A percentile compares a stretch with the other conserved stretches of the same genome.
Conservation (phyloP, 140 eudicot genomes). For the Erigeron philadelphicus region DNA sequence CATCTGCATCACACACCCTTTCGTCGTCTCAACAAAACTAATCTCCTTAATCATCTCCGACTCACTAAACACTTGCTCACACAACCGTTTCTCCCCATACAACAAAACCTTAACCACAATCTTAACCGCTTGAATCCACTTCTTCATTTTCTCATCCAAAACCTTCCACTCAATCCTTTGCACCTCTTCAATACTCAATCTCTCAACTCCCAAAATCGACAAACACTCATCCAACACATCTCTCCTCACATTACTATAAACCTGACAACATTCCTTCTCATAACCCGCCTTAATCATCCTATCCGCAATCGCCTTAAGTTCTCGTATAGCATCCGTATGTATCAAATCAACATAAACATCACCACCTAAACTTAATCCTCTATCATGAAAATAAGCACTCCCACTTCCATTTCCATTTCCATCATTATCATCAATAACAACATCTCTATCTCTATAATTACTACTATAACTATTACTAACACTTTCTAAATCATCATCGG, state of each 20-base stretch:
- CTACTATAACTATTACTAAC: too few relatives aligned
- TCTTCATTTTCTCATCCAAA: conserved; percentile 90
- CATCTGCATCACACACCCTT: conserved; percentile 93
- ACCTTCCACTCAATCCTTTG: conserved; percentile 82
- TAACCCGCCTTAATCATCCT: conserved; percentile 80
- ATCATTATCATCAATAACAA: conserved; percentile 22
- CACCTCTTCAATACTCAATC: conserved; percentile 85
- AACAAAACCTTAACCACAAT: conserved; percentile 56
- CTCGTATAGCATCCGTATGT: conserved; percentile 47
- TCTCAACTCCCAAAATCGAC: conserved; percentile 67
- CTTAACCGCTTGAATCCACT: conserved; percentile 75
- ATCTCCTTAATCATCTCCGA: conserved; percentile 63
- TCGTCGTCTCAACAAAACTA: conserved; percentile 78
- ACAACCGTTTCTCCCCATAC: conserved; percentile 58
- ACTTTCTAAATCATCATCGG: conserved; percentile 37
- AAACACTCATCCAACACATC: conserved; percentile 78
- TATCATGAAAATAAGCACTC: conserved; percentile 40
- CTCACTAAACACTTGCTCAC: conserved; percentile 69
- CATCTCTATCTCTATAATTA: conserved; percentile 24
- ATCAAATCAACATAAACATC: conserved; percentile 65
- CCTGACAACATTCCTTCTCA: conserved; percentile 91
- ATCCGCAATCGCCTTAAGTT: conserved; percentile 65
- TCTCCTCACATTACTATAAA: conserved; percentile 60
- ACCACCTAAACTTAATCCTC: conserved; percentile 68
- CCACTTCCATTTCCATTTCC: conserved; percentile 30